phyloP scores from a whole-genome alignment of 1,284 basidiomycete species.

The Entoloma clypeatum region DNA sequence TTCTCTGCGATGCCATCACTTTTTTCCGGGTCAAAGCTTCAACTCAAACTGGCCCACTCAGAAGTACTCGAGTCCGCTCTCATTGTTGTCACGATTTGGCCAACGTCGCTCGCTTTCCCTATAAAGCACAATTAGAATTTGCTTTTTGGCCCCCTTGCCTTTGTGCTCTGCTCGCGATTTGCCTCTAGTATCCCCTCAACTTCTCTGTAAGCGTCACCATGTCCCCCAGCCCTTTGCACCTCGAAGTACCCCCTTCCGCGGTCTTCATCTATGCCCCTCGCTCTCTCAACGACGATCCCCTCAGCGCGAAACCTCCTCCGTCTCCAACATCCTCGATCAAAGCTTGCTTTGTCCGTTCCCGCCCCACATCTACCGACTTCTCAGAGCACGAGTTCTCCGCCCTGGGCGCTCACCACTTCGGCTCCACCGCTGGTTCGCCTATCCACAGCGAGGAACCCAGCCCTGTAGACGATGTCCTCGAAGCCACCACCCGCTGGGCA shows the following conservation, averaged over 20 bases:
- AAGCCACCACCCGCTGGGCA: conserved; percentile 10
- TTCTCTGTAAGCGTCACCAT: too few relatives aligned
- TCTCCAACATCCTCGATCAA: conserved; percentile 17
- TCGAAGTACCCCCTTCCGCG: conserved; percentile 5
- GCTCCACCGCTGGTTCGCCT: background rate
- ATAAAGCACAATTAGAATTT: too few relatives aligned
- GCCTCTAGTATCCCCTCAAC: too few relatives aligned
- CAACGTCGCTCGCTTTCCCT: too few relatives aligned
- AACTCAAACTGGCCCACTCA: too few relatives aligned
- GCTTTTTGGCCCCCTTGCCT: too few relatives aligned
- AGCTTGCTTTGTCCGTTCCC: conserved; percentile 16
- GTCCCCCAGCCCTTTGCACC: background rate
- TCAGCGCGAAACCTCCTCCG: conserved; percentile 9
- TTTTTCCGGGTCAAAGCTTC: too few relatives aligned
- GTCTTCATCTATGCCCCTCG: conserved; percentile 8
- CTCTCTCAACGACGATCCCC: conserved; percentile 3
- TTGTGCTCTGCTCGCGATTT: too few relatives aligned
- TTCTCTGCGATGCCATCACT: too few relatives aligned
- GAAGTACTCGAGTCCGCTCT: too few relatives aligned
- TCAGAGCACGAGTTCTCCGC: conserved; percentile 10
- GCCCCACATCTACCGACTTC: conserved; percentile 12
- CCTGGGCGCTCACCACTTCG: conserved; percentile 3
- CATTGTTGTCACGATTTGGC: too few relatives aligned
- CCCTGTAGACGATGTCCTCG: conserved; percentile 4
- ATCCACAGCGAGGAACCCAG: background rate